Evolutionary conservation across 139 green algal species (phyloP).

Genomic region (Micromonas pusilla): DNA sequence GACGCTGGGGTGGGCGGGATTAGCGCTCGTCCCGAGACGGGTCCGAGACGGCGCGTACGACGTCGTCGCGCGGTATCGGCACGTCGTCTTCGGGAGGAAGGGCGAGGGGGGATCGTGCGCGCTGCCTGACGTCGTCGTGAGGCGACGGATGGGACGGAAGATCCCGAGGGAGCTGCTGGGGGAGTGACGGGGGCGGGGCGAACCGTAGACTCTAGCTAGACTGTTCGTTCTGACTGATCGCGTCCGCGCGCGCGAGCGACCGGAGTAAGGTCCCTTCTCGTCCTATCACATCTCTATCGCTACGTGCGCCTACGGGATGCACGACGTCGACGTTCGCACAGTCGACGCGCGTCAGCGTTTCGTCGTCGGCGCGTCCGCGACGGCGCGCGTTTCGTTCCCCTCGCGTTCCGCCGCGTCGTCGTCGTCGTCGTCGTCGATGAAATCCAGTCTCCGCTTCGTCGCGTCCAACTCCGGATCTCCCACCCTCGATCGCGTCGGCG

Average conservation of each 20-base stretch:
- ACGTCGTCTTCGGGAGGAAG: conserved; percentile 34
- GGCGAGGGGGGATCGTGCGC: conserved; percentile 17
- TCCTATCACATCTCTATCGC: no score
- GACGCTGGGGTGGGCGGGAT: neutral
- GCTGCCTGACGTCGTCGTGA: neutral
- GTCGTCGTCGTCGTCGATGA: neutral
- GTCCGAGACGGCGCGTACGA: conserved; percentile 29
- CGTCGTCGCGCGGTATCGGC: conserved; percentile 29
- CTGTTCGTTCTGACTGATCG: no score
- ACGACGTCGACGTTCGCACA: no score
- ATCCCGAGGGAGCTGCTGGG: neutral
- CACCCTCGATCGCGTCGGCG: neutral
- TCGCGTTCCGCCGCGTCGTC: neutral
- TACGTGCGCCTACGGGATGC: no score
- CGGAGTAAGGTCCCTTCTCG: no score
- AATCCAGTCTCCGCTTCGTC: neutral
- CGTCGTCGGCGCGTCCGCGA: no score
- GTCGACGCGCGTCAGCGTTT: no score
- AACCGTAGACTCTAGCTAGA: no score
- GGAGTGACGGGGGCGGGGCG: no score
- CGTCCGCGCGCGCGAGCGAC: no score
- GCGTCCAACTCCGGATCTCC: neutral
- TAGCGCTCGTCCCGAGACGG: conserved; percentile 23
- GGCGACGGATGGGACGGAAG: neutral
- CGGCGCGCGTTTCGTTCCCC: no score